Evolutionary conservation across 169 alveolate species (phyloP), one percentile per base, ranked within the genome.

Genomic region (Plasmodium ovale): DNA sequence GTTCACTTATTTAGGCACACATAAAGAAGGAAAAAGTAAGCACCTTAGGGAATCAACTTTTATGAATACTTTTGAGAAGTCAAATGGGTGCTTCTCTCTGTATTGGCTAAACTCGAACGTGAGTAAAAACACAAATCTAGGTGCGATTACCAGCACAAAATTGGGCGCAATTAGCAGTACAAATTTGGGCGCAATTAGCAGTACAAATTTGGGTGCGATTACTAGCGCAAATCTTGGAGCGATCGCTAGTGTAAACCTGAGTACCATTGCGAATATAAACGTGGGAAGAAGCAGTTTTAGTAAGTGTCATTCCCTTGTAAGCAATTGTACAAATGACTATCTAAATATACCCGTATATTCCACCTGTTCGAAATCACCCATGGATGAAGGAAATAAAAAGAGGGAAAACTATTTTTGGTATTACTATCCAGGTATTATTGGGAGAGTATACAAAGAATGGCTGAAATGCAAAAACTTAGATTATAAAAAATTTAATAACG

Each of bases 381-480:
- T 19, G 25, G 82, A 65, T 14, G 42, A 67, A 53, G 10, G 47
- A 10, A 68, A 7, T 19, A 58, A 69, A 19, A 58, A n/a, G 16
- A 74, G 58, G 42, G 87, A 85, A 72, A 85, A 67, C 39, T 23
- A 23, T 21, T 85, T 85, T 42, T 85, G 91, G 91, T 85, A 85
- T 72, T 85, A 68, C 33, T 69, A 39, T 47, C 91, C 91, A 16
- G 91, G 91, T 19, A 85, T 85, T 29, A 85, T 85, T 72, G 65
- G 51, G 23, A 67, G 91, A 60, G 87, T 85, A 25, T 69, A 85
- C 58, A 69, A 60, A 42, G 91, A 85, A 85, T 85, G 91, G 91
- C 14, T 85, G 12, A 54, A 68, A n/a, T 85, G 91, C 29, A 85
- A 85, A 69, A 85, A 85, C 16, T 25, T 85, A 68, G 91, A 85